Conservation (phyloP, 495 filamentous ascomycete genomes). For the Oidiodendron maius region DNA sequence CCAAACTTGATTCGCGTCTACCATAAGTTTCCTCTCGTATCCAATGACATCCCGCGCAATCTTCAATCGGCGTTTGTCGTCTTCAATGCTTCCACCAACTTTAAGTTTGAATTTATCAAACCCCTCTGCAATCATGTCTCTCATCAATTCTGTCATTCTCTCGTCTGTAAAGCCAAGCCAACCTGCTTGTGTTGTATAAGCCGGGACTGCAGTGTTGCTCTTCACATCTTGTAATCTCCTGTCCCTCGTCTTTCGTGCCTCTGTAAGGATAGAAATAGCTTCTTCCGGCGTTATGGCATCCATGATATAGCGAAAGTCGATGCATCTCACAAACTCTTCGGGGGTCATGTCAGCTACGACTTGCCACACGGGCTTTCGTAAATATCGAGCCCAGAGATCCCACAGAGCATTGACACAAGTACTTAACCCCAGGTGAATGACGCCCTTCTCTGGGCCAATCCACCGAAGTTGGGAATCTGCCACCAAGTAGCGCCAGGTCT, state of each 20-base stretch:
- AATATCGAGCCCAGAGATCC: conserved; percentile 89
- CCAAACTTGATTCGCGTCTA: conserved; percentile 96
- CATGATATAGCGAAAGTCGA: conserved; percentile 91
- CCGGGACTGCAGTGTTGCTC: conserved; percentile 67
- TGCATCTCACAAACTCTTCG: conserved; percentile 77
- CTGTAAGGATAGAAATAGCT: conserved; percentile 61
- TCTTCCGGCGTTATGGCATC: conserved; percentile 86
- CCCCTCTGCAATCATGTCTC: conserved; percentile 65
- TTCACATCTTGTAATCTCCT: conserved; percentile 65
- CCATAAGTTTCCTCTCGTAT: conserved; percentile 86
- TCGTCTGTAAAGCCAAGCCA: conserved; percentile 89
- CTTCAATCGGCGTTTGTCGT: conserved; percentile 59
- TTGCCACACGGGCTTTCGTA: conserved; percentile 84
- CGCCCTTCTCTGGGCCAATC: conserved; percentile 95
- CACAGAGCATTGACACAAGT: conserved; percentile 90
- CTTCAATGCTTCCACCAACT: conserved; percentile 66
- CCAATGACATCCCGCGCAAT: conserved; percentile 83
- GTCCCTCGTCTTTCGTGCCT: conserved; percentile 61
- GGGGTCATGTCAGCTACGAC: conserved; percentile 86
- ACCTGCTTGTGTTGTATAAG: conserved; percentile 86
- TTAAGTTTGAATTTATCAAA: conserved; percentile 92
- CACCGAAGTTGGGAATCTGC: conserved; percentile 86
- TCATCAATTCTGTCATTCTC: conserved; percentile 68
- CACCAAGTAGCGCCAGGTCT: conserved; percentile 87
- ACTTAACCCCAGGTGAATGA: conserved; percentile 86